Base-by-base conservation (phyloP, 2,329 filamentous ascomycete genomes). In the Fusarium bulbicola region DNA sequence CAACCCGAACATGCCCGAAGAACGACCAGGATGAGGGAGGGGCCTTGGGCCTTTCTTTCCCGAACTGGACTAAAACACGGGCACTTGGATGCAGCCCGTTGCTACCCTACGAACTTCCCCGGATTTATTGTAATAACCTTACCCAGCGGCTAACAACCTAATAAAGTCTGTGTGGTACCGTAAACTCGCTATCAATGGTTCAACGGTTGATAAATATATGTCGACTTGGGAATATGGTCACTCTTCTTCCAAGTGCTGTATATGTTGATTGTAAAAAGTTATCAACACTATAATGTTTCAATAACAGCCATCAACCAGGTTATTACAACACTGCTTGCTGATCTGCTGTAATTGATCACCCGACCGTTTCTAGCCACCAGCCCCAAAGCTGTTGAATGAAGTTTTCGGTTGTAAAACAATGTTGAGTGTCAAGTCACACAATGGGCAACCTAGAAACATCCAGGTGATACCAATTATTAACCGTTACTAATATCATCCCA, bases 1-100 rank as follows among this genome's bases (percentile, higher is more conserved):
- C 62, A 53, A 68, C 68, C 70, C 71, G 71, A 74, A 64, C 62
- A 57, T 52, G 58, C 62, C 70, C 70, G 70, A 73, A n/a, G 43
- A 37, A 59, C 37, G 59, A 70, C 59, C 64, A 70, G 66, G 66
- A 50, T 63, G 28, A 43, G 36, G 46, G 60, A 59, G 60, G 56
- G 47, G 59, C 56, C 40, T 45, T 52, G 26, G 46, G 34, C n/a
- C n/a, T 32, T 52, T 59, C 30, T 69, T 72, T 57, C 69, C 69
- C 26, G 39, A 68, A 57, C 14, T 52, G 42, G 47, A 60, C 63
- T 67, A 67, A 30, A 65, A 50, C 46, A 67, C 63, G 65, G 65
- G 65, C 54, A 68, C 63, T 68, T 68, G 47, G 30, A 26, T 52
- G 66, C 64, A 68, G 32, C 37, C 66, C 47, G 43, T 50, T 68